phyloP scores from a whole-genome alignment of 129 eudicot genomes.

The Heracleum sosnowskyi region DNA sequence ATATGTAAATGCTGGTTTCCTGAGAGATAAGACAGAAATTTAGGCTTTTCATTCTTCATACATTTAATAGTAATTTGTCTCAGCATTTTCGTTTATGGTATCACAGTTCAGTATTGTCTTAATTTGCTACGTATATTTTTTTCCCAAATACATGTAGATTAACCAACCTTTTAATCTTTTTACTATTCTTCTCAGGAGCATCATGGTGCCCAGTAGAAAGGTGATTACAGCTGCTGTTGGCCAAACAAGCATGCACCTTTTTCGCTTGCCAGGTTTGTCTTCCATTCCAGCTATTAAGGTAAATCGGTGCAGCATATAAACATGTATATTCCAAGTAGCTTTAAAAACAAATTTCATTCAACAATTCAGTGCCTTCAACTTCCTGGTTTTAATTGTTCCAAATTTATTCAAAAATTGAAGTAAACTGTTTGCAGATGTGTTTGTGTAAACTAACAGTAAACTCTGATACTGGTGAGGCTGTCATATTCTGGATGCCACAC shows the following conservation, averaged over 20 bases:
- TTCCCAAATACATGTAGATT: not conserved
- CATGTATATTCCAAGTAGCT: not conserved
- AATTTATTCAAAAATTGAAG: not conserved
- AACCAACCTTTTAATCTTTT: conserved; percentile 19
- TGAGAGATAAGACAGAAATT: not conserved
- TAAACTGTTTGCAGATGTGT: not conserved
- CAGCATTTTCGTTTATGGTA: too few species aligned
- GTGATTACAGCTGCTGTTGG: conserved; percentile 15
- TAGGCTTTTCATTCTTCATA: not conserved
- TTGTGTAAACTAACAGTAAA: not conserved
- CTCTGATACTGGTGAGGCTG: not conserved
- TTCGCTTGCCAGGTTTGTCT: conserved; percentile 7
- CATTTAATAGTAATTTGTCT: not conserved
- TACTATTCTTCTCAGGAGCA: conserved; percentile 20
- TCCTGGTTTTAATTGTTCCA: not conserved
- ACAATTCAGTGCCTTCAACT: not conserved
- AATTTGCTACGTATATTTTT: too few species aligned
- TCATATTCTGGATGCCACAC: not conserved
- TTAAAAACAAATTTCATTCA: not conserved
- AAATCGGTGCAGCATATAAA: not conserved
- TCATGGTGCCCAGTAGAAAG: conserved; percentile 21
- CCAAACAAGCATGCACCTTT: conserved; percentile 12
- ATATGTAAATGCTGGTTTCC: conserved; percentile 1
- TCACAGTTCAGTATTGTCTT: not conserved
- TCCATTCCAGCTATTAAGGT: conserved; percentile 23